Percentiles rank a stretch among this genome's conserved stretches.
phyloP scores from a whole-genome alignment of 148 eudicot species.

The Hydrangea macrophylla region DNA sequence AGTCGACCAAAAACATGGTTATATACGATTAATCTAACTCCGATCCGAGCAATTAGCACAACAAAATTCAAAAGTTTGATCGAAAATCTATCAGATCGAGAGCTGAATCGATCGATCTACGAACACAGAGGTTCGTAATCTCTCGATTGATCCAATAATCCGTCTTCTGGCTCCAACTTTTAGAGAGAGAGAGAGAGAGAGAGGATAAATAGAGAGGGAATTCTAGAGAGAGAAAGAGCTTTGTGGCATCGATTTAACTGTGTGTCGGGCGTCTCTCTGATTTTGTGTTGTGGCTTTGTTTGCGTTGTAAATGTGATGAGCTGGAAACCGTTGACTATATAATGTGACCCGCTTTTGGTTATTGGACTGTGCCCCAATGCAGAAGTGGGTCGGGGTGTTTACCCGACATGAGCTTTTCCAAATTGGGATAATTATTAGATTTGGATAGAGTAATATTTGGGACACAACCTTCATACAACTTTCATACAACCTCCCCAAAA shows the following conservation, averaged over 20 bases:
- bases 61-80: background rate
- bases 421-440: too few relatives aligned
- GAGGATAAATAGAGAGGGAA: slow-evolving; percentile 1
- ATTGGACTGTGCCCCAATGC: background rate
- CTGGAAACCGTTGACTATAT: background rate
- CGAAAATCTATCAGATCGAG: slow-evolving; percentile 4
- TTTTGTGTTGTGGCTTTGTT: background rate
- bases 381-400: background rate
- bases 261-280: background rate
- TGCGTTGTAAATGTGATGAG: background rate
- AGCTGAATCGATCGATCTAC: slow-evolving; percentile 21
- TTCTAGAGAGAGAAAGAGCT: slow-evolving; percentile 27
- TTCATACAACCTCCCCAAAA: too few relatives aligned
- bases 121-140: slow-evolving; percentile 18
- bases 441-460: too few relatives aligned
- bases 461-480: too few relatives aligned
- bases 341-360: background rate
- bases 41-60: background rate
- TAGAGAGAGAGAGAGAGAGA: background rate
- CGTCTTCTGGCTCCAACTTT: background rate
- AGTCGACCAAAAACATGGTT: slow-evolving; percentile 48
- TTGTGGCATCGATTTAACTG: slow-evolving; percentile 13
- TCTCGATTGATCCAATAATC: slow-evolving; percentile 17
- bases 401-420: too few relatives aligned
- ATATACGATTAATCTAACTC: background rate